Evolutionary conservation across 139 green algal genomes (phyloP), one percentile per base, ranked within the genome.

Genomic region (Dunaliella sp.): DNA sequence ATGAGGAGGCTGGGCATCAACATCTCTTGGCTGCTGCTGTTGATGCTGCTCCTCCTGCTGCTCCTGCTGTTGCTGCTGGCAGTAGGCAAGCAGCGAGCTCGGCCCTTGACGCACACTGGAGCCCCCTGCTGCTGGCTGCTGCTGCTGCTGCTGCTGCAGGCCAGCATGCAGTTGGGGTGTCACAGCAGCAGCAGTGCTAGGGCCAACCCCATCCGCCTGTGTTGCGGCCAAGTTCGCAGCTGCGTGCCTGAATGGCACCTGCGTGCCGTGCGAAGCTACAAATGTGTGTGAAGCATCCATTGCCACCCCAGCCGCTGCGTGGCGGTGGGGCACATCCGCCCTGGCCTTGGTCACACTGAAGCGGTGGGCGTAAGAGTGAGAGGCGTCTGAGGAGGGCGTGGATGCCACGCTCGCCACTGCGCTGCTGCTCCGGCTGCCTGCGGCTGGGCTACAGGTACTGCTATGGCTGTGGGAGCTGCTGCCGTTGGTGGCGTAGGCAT

Each of bases 391-490:
- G 26, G 74, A 34, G 3, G 74, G 30, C 12, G n/a, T 34, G 30
- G 74, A 79, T 3, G 74, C 30, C 3, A 34, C 74, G 30, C 30
- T 79, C 12, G 74, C 30, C 3, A 22, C 30, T 12, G 21, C 74
- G 74, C 74, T 79, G 74, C 74, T 79, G 74, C 74, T 79, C 12
- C 74, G 21, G 74, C 74, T 79, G 30, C 74, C n/a, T 33, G n/a
- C n/a, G 74, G 30, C 74, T 33, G 30, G 30, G 74, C 74, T 79
- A 22, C 26, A 34, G n/a, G 30, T 25, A 22, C n/a, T 33, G 74
- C 74, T 79, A 21, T 79, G 74, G 74, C 74, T 79, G 74, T 34
- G 74, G 26, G 12, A 33, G 74, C 30, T 79, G 74, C 74, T 79
- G 74, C 48, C 48, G 48, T 65, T 7, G 7, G 48, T 65, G 48